Conservation (phyloP, 768 basidiomycete genomes). For the Russula earlei region DNA sequence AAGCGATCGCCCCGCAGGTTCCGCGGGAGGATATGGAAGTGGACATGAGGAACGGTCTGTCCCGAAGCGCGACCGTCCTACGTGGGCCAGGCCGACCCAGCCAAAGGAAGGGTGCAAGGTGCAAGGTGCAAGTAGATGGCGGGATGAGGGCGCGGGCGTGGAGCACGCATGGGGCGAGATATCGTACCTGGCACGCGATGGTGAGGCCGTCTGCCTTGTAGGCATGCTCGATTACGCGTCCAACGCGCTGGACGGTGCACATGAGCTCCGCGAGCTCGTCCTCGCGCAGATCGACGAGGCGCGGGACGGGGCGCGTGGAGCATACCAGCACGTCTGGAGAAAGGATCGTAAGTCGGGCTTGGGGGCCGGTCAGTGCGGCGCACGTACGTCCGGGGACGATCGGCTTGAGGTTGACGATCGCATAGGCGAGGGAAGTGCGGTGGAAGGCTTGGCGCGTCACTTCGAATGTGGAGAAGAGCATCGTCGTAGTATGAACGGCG, state of each 20-base stretch:
- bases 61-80: slow-evolving; percentile 87
- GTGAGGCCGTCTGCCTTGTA: slow-evolving; percentile 82
- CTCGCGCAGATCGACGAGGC: slow-evolving; percentile 38
- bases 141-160: neutral
- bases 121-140: no score
- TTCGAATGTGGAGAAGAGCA: slow-evolving; percentile 77
- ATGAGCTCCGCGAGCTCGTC: slow-evolving; percentile 76
- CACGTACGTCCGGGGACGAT: slow-evolving; percentile 90
- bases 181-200: slow-evolving; percentile 74
- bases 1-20: slow-evolving; percentile 61
- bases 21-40: slow-evolving; percentile 88
- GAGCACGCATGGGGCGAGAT: neutral
- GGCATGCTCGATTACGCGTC: slow-evolving; percentile 66
- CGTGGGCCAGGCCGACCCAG: no score
- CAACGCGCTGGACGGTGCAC: slow-evolving; percentile 67
- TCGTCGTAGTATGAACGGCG: no score
- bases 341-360: neutral
- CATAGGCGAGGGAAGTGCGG: slow-evolving; percentile 57
- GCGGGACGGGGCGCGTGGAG: slow-evolving; percentile 39
- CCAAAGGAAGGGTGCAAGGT: slow-evolving; percentile 12
- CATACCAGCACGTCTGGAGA: slow-evolving; percentile 45
- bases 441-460: slow-evolving; percentile 73
- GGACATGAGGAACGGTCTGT: slow-evolving; percentile 86
- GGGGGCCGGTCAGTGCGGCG: no score
- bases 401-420: slow-evolving; percentile 92